A percentile compares a stretch with the other conserved stretches of the same genome.
Conservation (phyloP, 352 stramenopile genomes). For the Phytophthora idaei region DNA sequence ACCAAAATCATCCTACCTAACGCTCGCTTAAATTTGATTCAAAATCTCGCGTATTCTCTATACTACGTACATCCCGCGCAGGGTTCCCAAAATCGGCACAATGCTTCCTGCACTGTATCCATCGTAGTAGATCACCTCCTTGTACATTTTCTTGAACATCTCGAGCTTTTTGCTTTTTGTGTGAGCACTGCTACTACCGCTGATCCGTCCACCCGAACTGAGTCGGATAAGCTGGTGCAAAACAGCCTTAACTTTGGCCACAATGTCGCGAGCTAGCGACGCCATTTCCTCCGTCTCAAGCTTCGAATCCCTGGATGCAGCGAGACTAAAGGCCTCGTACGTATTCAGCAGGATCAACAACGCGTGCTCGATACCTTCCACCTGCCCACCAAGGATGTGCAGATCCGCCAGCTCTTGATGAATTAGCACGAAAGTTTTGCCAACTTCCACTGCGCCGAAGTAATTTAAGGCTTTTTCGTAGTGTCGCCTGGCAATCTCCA, state of each 20-base stretch:
- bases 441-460: slow-evolving; percentile 71
- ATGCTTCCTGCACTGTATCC: slow-evolving; percentile 49
- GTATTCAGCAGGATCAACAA: slow-evolving; percentile 80
- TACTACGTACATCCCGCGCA: slow-evolving; percentile 58
- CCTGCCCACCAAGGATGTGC: slow-evolving; percentile 64
- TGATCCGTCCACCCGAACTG: slow-evolving; percentile 21
- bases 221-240: slow-evolving; percentile 74
- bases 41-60: background rate
- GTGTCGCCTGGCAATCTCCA: slow-evolving; percentile 84
- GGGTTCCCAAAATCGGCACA: slow-evolving; percentile 52
- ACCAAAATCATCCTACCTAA: too few relatives aligned
- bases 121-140: slow-evolving; percentile 82
- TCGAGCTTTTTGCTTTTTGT: slow-evolving; percentile 56
- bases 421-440: slow-evolving; percentile 84
- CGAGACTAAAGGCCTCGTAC: slow-evolving; percentile 64
- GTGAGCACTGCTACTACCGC: slow-evolving; percentile 26
- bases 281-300: slow-evolving; percentile 41
- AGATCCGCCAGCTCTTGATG: slow-evolving; percentile 82
- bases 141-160: slow-evolving; percentile 88
- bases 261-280: slow-evolving; percentile 44
- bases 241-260: slow-evolving; percentile 60
- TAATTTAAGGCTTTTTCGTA: slow-evolving; percentile 87
- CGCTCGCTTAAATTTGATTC: too few relatives aligned
- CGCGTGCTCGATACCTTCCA: slow-evolving; percentile 81
- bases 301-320: slow-evolving; percentile 14